Conservation (phyloP, 2,329 filamentous ascomycete genomes). For the Aspergillus flavus region DNA sequence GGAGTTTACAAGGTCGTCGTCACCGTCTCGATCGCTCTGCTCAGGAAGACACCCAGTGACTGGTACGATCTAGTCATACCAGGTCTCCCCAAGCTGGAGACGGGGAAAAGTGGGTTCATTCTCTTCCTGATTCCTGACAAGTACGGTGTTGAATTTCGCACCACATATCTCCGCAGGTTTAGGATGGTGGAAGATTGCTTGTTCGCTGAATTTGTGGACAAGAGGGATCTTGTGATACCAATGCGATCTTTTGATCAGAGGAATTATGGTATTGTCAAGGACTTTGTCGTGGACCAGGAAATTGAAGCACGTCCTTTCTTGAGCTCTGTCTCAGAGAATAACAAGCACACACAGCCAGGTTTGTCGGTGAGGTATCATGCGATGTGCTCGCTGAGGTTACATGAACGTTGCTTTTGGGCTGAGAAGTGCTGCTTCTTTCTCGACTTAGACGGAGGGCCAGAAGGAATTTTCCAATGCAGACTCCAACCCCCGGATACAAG, state of each 20-base stretch:
- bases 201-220: constrained; percentile 30
- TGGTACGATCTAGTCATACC: constrained; percentile 33
- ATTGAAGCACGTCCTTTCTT: constrained; percentile 16
- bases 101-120: constrained; percentile 30
- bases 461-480: constrained; percentile 25
- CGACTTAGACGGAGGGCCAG: constrained; percentile 33
- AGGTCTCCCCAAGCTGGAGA: constrained; percentile 31
- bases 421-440: constrained; percentile 34
- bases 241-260: constrained; percentile 29
- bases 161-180: constrained; percentile 27
- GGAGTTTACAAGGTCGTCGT: constrained; percentile 27
- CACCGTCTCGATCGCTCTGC: constrained; percentile 19
- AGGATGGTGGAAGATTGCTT: constrained; percentile 33
- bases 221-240: constrained; percentile 28
- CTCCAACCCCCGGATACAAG: constrained; percentile 14
- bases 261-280: constrained; percentile 33
- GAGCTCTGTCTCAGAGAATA: neutral
- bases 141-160: constrained; percentile 34
- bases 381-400: constrained; percentile 30
- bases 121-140: constrained; percentile 31
- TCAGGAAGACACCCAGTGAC: constrained; percentile 17
- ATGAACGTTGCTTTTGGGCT: constrained; percentile 33
- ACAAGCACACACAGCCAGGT: constrained; percentile 12
- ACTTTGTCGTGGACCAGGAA: constrained; percentile 33
- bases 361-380: constrained; percentile 29